These are phyloP conservation scores for Mycena maculata DNA, from an alignment of 768 basidiomycete genomes.

Conservation along the genomic window DNA sequence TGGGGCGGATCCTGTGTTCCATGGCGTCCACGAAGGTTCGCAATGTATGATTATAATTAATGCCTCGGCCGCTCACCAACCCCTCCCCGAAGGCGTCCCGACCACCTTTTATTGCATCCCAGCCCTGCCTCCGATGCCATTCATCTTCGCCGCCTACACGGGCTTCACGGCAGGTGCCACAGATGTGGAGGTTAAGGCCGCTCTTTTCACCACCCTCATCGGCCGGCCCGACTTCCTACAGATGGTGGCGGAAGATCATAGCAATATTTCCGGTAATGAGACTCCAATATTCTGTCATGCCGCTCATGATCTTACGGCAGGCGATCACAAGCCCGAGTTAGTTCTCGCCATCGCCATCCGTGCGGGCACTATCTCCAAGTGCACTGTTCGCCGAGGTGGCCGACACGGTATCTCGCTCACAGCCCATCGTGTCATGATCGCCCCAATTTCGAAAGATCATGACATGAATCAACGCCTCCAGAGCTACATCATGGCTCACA, in stretches of 20 bases:
- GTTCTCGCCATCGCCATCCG: not conserved
- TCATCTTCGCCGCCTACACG: too few relatives aligned
- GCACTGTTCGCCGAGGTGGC: not conserved
- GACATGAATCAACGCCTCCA: not conserved
- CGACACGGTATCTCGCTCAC: not conserved
- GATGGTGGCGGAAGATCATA: not conserved
- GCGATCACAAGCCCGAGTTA: not conserved
- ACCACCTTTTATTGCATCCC: too few relatives aligned
- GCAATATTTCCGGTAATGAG: not conserved
- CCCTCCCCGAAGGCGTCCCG: too few relatives aligned
- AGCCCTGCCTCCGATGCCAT: too few relatives aligned
- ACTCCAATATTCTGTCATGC: not conserved
- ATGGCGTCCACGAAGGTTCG: too few relatives aligned
- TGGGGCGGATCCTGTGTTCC: too few relatives aligned
- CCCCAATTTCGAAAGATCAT: not conserved
- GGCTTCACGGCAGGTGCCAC: too few relatives aligned
- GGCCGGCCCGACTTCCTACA: not conserved
- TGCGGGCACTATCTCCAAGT: not conserved
- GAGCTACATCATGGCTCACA: not conserved
- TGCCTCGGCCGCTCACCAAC: too few relatives aligned
- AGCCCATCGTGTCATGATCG: not conserved
- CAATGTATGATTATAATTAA: too few relatives aligned
- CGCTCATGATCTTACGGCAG: too few relatives aligned
- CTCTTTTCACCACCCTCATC: too few relatives aligned
- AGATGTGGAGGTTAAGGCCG: too few relatives aligned